Percentiles rank a stretch among this genome's conserved stretches.
Evolutionary conservation across 257 asterid genomes (phyloP).

Genomic region (Nicotiana benthamiana): DNA sequence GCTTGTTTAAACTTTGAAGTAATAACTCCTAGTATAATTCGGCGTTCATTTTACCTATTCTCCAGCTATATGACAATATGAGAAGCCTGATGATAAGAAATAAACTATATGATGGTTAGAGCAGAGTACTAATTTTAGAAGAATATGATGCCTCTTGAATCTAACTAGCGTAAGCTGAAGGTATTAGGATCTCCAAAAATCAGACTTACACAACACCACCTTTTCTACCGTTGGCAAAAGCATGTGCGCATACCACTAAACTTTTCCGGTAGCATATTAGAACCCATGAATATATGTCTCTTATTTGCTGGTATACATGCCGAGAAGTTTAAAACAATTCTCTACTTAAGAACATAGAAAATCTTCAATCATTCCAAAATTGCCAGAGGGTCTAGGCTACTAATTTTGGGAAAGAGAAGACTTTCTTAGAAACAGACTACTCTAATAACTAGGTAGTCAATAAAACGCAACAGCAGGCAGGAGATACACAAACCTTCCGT

Average conservation of each 20-base stretch:
- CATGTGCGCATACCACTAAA: not conserved
- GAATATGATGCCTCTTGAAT: not conserved
- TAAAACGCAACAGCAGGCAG: not conserved
- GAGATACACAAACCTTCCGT: constrained; percentile 51
- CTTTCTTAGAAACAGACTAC: not conserved
- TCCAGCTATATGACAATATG: not conserved
- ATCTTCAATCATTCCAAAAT: not conserved
- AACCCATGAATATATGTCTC: not conserved
- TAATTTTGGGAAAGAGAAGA: not conserved
- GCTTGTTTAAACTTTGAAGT: not conserved
- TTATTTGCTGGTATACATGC: not conserved
- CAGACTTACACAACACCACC: not conserved
- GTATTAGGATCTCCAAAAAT: not conserved
- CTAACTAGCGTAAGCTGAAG: not conserved
- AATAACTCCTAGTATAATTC: not conserved
- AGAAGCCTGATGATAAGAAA: not conserved
- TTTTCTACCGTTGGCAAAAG: not conserved
- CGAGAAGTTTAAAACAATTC: not conserved
- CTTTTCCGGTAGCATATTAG: not conserved
- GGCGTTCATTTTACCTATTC: not conserved
- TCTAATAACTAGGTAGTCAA: not conserved
- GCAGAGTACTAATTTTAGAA: not conserved
- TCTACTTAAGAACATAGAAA: not conserved
- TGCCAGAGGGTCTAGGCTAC: not conserved
- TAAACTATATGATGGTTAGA: not conserved